Base-by-base conservation (phyloP, 1,284 basidiomycete genomes). In the Ganoderma lucidum region DNA sequence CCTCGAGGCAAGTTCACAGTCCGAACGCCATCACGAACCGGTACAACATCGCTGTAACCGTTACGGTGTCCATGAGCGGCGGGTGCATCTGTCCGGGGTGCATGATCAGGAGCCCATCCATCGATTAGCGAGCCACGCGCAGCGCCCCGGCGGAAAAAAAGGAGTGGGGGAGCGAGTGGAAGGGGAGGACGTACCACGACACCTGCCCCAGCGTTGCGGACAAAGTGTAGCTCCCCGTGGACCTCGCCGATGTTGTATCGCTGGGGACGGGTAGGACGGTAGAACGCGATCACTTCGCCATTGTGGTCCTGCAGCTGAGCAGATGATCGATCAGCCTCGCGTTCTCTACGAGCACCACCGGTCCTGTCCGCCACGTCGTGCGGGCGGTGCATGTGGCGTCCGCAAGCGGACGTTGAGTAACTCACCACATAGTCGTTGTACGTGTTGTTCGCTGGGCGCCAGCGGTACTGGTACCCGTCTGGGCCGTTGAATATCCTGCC, bases 11-110 rank as follows among this genome's bases (percentile, higher is more conserved):
- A 56, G 70, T 64, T 87, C 83, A 92, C 63, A 92, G 83, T 76
- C 89, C 90, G 83, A 87, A 93, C 62, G 87, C 83, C 65, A 85
- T 83, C 76, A 90, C 91, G 79, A 93, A 93, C 66, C 93, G 88
- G 81, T 93, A 94, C 53, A 95, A 83, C 91, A 95, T 93, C 65
- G 89, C 88, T 45, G 93, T 93, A 72, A 95, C 88, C 45, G 90
- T 90, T 70, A 95, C 92, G 62, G 88, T 89, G 83, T 95, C 93
- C 93, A 95, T 95, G 80, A 94, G 89, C 70, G 93, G 93, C 66
- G 93, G 93, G 77, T 94, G 93, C 83, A 89, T 92, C 93, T 94
- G 78, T 65, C 73, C 69, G 68, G 55, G n/a, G 69, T 55, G 23
- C n/a, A n/a, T 19, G 72, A 72, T 70, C 67, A 70, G 71, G 59